These are phyloP conservation scores for Helianthus tuberosus DNA, from an alignment of 129 eudicot genomes.

Conservation along the genomic window DNA sequence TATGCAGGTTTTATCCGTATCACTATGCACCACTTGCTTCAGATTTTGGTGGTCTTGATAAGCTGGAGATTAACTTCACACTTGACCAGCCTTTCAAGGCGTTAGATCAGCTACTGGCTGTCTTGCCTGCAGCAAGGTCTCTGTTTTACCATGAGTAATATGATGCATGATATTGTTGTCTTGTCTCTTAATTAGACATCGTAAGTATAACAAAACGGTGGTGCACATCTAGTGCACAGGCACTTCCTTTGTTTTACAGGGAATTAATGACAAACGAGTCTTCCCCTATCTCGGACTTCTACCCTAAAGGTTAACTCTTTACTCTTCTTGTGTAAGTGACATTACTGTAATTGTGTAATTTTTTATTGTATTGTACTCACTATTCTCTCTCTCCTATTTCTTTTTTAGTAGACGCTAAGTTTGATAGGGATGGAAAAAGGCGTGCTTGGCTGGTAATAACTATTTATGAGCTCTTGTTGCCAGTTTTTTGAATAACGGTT, in stretches of 20 bases:
- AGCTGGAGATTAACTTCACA: conserved; percentile 37
- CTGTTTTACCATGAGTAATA: neutral
- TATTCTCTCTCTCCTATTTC: neutral
- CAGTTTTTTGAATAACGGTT: neutral
- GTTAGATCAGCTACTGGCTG: conserved; percentile 47
- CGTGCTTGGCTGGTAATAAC: conserved; percentile 39
- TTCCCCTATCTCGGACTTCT: conserved; percentile 49
- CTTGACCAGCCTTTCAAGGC: conserved; percentile 53
- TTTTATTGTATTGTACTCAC: neutral
- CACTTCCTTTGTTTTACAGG: conserved; percentile 47
- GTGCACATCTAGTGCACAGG: conserved; percentile 38
- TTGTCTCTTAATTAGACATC: neutral
- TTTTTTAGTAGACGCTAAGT: conserved; percentile 29
- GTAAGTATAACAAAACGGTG: neutral
- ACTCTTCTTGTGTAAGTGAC: neutral
- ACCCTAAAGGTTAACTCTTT: conserved; percentile 23
- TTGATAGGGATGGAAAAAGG: conserved; percentile 34
- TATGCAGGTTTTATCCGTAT: conserved; percentile 22
- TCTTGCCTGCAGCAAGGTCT: conserved; percentile 57
- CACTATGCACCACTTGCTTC: conserved; percentile 49
- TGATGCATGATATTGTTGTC: neutral
- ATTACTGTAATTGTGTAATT: neutral
- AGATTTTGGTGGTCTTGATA: conserved; percentile 37
- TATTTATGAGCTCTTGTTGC: neutral
- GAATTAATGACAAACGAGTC: conserved; percentile 42